These are phyloP conservation scores for Solanum chilense DNA, from an alignment of 257 asterid species.

Conservation along the genomic window DNA sequence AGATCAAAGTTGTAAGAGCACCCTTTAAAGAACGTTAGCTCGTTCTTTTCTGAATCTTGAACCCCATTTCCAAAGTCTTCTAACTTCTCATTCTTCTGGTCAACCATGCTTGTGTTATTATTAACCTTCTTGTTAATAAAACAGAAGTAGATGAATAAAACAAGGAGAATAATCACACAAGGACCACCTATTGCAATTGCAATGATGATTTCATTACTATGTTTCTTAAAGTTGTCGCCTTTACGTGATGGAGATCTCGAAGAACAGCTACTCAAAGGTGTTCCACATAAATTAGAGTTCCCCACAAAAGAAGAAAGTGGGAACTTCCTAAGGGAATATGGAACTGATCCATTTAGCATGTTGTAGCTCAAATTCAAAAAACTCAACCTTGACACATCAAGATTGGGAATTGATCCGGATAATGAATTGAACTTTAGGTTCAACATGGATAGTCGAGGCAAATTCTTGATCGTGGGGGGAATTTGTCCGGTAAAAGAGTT, in stretches of 20 bases:
- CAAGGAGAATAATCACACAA: slow-evolving; percentile 19
- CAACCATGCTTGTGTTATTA: slow-evolving; percentile 20
- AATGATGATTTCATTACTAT: slow-evolving; percentile 27
- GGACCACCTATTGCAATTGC: slow-evolving; percentile 38
- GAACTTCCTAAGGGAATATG: slow-evolving; percentile 48
- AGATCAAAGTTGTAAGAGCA: slow-evolving; percentile 1
- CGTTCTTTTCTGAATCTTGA: slow-evolving; percentile 31
- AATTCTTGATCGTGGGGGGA: slow-evolving; percentile 19
- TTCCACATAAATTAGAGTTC: slow-evolving; percentile 52
- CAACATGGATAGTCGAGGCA: slow-evolving; percentile 36
- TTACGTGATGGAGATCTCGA: slow-evolving; percentile 16
- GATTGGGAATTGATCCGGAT: slow-evolving; percentile 42
- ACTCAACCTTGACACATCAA: slow-evolving; percentile 38
- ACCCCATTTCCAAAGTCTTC: slow-evolving; percentile 90
- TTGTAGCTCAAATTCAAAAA: slow-evolving; percentile 59
- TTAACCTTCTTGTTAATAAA: slow-evolving; percentile 36
- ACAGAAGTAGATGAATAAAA: slow-evolving; percentile 15
- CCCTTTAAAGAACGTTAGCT: neutral
- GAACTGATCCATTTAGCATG: slow-evolving; percentile 55
- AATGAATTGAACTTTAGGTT: slow-evolving; percentile 50
- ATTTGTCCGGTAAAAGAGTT: slow-evolving; percentile 60
- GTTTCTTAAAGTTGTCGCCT: slow-evolving; percentile 15
- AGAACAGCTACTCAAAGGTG: slow-evolving; percentile 38
- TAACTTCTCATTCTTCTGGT: slow-evolving; percentile 50
- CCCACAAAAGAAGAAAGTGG: slow-evolving; percentile 62